These are phyloP conservation scores for Tubosaeta sp. DNA, from an alignment of 768 basidiomycete species.

Conservation along the genomic window DNA sequence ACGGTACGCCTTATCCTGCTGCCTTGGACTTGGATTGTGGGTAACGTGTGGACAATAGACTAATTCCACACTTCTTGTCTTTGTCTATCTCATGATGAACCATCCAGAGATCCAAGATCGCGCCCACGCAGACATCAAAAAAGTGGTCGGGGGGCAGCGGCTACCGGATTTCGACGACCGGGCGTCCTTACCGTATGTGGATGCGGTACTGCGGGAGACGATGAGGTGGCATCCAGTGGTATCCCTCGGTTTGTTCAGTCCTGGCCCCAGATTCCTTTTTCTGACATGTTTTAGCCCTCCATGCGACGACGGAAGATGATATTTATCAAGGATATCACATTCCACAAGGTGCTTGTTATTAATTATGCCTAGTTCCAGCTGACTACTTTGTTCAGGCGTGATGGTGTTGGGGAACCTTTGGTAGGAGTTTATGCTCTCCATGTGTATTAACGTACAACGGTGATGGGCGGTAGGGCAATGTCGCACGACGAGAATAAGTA, in stretches of 20 bases:
- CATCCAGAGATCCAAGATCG: slow-evolving; percentile 25
- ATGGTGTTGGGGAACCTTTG: slow-evolving; percentile 10
- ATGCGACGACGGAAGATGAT: slow-evolving; percentile 34
- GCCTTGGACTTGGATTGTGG: not conserved
- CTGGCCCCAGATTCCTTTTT: not conserved
- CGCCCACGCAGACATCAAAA: slow-evolving; percentile 32
- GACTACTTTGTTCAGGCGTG: slow-evolving; percentile 4
- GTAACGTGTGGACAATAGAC: slow-evolving; percentile 19
- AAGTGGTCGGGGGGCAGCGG: slow-evolving; percentile 23
- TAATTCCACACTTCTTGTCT: slow-evolving; percentile 17
- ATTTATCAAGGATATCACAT: slow-evolving; percentile 35
- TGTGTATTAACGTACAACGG: not conserved
- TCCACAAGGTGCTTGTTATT: slow-evolving; percentile 17
- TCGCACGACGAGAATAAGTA: slow-evolving; percentile 36
- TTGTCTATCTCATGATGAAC: slow-evolving; percentile 28
- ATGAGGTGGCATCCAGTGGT: slow-evolving; percentile 26
- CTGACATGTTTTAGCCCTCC: slow-evolving; percentile 33
- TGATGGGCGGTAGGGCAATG: slow-evolving; percentile 31
- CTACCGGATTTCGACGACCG: slow-evolving; percentile 31
- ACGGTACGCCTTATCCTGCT: slow-evolving; percentile 18
- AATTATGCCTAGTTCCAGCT: not conserved
- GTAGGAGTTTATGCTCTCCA: not conserved
- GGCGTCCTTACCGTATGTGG: slow-evolving; percentile 30
- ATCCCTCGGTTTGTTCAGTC: slow-evolving; percentile 18
- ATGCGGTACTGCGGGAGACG: slow-evolving; percentile 32